Evolutionary conservation across 345 rosid species (phyloP).

Genomic region (Hirschfeldia incana): DNA sequence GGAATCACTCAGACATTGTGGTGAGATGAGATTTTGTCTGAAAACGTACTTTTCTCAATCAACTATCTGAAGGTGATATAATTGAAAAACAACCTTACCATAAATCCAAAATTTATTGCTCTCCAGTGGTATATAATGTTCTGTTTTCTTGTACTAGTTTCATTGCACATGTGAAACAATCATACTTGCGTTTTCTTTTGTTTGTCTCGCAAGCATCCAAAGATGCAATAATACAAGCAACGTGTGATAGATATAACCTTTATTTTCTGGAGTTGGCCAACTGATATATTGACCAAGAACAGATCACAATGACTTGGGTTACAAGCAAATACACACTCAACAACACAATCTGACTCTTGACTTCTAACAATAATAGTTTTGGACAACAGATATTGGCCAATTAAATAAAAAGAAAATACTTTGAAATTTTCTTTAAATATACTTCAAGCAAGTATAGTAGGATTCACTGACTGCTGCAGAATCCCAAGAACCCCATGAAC

Average conservation of each 20-base stretch:
- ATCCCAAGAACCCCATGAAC: constrained; percentile 82
- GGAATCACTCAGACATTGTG: too few species aligned
- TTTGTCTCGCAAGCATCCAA: constrained; percentile 1
- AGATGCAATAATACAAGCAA: not conserved
- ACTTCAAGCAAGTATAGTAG: too few species aligned
- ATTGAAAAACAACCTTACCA: not conserved
- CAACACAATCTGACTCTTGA: not conserved
- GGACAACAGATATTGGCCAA: too few species aligned
- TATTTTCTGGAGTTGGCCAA: constrained; percentile 24
- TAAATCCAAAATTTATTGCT: not conserved
- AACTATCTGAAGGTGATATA: not conserved
- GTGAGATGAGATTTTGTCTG: too few species aligned
- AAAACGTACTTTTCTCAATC: constrained; percentile 7
- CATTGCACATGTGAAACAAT: not conserved
- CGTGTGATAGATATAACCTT: not conserved
- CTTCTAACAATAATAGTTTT: too few species aligned
- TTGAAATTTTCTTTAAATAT: too few species aligned
- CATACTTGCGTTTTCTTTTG: not conserved
- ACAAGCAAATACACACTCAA: constrained; percentile 2
- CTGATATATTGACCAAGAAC: constrained; percentile 20
- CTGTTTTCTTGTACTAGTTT: not conserved
- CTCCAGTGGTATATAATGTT: constrained; percentile 4
- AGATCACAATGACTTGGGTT: constrained; percentile 18
- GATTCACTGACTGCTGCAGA: constrained; percentile 57
- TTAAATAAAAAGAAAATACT: too few species aligned